phyloP scores from a whole-genome alignment of 2,329 filamentous ascomycete species.

The Geoglossum cookeanum region DNA sequence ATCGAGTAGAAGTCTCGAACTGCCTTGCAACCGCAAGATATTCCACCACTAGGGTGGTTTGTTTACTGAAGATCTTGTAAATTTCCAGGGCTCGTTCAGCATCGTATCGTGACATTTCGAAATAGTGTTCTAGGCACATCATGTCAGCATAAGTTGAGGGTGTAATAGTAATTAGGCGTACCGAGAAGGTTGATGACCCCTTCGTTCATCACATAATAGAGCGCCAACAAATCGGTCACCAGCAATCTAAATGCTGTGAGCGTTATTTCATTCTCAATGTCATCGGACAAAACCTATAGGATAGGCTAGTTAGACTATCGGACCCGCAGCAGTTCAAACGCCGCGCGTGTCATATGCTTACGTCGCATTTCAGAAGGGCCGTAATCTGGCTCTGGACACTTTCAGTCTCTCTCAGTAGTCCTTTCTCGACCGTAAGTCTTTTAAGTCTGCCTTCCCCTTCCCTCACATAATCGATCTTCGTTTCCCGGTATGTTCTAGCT shows the following conservation, averaged over 20 bases:
- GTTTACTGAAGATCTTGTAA: constrained; percentile 78
- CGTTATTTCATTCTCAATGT: constrained; percentile 91
- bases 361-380: constrained; percentile 75
- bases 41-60: constrained; percentile 82
- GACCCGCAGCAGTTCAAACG: neutral
- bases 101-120: constrained; percentile 91
- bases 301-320: neutral
- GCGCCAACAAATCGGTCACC: constrained; percentile 68
- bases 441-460: constrained; percentile 67
- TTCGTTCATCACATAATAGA: constrained; percentile 93
- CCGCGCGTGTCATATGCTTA: constrained; percentile 27
- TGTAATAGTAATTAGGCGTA: constrained; percentile 24
- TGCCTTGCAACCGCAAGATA: constrained; percentile 75
- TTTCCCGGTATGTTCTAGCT: constrained; percentile 63
- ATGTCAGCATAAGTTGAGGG: neutral
- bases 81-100: constrained; percentile 82
- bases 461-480: constrained; percentile 78
- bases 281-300: constrained; percentile 31
- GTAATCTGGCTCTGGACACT: constrained; percentile 73
- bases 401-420: constrained; percentile 79
- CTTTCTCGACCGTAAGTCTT: constrained; percentile 75
- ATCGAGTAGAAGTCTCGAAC: constrained; percentile 76
- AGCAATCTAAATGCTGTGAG: constrained; percentile 82
- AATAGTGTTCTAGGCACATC: constrained; percentile 59
- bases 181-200: constrained; percentile 92